Evolutionary conservation across 768 basidiomycete species (phyloP), one percentile per base, ranked within the genome.

Genomic region (Tylopilus plumbeoviolaceoides): DNA sequence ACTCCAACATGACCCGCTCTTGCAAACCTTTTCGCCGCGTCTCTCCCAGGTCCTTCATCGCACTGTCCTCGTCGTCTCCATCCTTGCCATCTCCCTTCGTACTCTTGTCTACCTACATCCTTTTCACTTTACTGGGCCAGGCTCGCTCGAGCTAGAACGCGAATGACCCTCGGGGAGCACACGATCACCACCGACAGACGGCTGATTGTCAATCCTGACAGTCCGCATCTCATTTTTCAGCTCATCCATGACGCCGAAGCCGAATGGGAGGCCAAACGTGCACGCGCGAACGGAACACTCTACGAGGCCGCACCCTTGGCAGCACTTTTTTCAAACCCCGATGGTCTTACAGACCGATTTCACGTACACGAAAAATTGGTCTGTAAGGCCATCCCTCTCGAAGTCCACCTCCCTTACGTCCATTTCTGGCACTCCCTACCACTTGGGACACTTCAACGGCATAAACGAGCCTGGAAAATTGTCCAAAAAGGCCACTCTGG

Each of bases 181-280:
- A 53, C 49, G 1, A 52, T 60, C 23, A 53, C 62, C 2, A 17
- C 54, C 1, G 64, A 68, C 25, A 74, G 73, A 1, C 50, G 69
- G 21, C 61, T 75, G 9, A 42, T 66, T 20, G 70, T 72, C 54
- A 69, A 75, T 44, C 66, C 65, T 0, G 40, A 65, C 4, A 72
- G 70, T 0, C 58, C 48, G 1, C 48, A 49, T 17, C 59, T 77
- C 1, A 73, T 80, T 17, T 70, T 70, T 44, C 71, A 72, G 39
- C 63, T 80, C 23, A 73, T 78, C 15, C 56, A 54, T 23, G 56
- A 66, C 12, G 74, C 75, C 0, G 68, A 74, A 51, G 33, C 53
- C 2, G 59, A 61, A 20, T 79, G 78, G 78, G 55, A 63, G 1
- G 57, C 51, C 2, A 75, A 74, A 59, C 48, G 58, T 4, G 54